These are phyloP conservation scores for Aspergillus nomiae DNA, from an alignment of 2,329 filamentous ascomycete species.

Conservation along the genomic window DNA sequence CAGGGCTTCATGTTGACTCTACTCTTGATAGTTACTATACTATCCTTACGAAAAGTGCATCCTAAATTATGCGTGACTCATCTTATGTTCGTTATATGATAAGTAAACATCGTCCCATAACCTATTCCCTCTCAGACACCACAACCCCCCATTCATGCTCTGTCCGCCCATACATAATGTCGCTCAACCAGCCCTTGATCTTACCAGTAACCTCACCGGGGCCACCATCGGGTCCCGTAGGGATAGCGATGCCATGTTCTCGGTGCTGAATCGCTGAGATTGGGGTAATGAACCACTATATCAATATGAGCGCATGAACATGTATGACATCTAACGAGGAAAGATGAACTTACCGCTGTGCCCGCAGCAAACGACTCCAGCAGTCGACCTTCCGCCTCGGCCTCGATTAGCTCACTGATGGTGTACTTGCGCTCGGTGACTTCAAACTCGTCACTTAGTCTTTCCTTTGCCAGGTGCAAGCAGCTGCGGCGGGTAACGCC, in stretches of 20 bases:
- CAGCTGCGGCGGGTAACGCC: constrained; percentile 78
- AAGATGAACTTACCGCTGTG: constrained; percentile 57
- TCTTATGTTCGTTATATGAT: background rate
- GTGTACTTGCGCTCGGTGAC: constrained; percentile 78
- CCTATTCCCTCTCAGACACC: constrained; percentile 4
- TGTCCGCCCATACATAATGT: constrained; percentile 16
- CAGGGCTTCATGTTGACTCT: too few relatives aligned
- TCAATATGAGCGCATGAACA: background rate
- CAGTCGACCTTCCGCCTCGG: constrained; percentile 68
- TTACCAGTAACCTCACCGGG: constrained; percentile 9
- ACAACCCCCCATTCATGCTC: constrained; percentile 14
- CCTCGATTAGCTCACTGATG: constrained; percentile 72
- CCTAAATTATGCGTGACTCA: background rate
- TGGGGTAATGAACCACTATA: constrained; percentile 14
- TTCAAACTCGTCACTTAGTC: constrained; percentile 66
- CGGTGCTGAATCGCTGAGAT: constrained; percentile 11
- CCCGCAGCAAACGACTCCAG: constrained; percentile 80
- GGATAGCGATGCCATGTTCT: constrained; percentile 2
- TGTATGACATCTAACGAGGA: too few relatives aligned
- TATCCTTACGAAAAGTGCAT: background rate
- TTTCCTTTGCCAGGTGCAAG: constrained; percentile 65
- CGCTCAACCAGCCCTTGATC: constrained; percentile 15
- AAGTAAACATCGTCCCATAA: background rate
- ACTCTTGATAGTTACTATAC: too few relatives aligned
- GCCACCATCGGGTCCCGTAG: constrained; percentile 1